Evolutionary conservation across 768 basidiomycete genomes (phyloP).

Genomic region (Auriculariales sp.): DNA sequence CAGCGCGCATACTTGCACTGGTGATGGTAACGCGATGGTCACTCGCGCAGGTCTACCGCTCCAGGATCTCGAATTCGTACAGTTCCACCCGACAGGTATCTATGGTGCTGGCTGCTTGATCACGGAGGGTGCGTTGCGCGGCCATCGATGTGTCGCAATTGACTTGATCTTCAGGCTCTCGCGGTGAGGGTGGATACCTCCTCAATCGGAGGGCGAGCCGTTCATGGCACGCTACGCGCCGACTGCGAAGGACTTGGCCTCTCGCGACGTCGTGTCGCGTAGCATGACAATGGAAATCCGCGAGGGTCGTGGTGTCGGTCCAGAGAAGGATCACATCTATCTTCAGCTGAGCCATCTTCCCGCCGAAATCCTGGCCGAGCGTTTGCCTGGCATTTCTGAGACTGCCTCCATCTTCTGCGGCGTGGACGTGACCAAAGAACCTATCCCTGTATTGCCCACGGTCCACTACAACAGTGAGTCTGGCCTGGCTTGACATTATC

Average conservation of each 20-base stretch:
- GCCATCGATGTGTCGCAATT: background rate
- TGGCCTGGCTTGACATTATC: background rate
- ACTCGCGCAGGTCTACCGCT: conserved; percentile 89
- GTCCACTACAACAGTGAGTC: conserved; percentile 95
- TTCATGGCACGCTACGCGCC: conserved; percentile 99
- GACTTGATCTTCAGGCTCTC: conserved; percentile 49
- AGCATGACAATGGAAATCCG: conserved; percentile 99
- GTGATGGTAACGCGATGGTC: conserved; percentile 99
- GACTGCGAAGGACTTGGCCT: conserved; percentile 97
- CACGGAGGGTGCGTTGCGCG: conserved; percentile 61
- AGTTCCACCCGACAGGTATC: conserved; percentile 99
- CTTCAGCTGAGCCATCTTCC: conserved; percentile 96
- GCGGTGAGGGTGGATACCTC: conserved; percentile 97
- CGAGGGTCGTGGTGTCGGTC: conserved; percentile 96
- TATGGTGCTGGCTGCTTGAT: conserved; percentile 99
- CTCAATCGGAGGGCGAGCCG: conserved; percentile 97
- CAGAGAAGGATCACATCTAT: conserved; percentile 94
- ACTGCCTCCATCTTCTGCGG: conserved; percentile 98
- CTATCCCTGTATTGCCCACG: conserved; percentile 95
- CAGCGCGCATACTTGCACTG: conserved; percentile 96
- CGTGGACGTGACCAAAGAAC: conserved; percentile 99
- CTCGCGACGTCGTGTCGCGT: conserved; percentile 97
- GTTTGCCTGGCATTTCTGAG: conserved; percentile 98
- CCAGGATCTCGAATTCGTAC: conserved; percentile 98
- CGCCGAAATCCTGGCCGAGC: conserved; percentile 87